Conservation (phyloP, 2,329 filamentous ascomycete genomes). For the Hansfordia pulvinata region DNA sequence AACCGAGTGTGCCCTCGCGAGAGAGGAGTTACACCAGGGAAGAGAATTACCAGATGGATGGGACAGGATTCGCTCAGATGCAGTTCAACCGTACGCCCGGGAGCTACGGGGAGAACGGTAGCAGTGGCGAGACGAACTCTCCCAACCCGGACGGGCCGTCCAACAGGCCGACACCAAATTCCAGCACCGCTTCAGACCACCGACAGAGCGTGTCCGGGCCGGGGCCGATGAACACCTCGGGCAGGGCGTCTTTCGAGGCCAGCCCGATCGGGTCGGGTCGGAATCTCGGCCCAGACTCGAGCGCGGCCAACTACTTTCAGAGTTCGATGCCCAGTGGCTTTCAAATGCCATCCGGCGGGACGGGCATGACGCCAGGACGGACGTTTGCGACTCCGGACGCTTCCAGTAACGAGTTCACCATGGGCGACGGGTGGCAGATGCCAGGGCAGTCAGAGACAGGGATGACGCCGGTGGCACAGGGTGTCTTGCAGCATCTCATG, state of each 20-base stretch:
- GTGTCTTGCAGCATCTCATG: constrained; percentile 42
- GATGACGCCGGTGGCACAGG: constrained; percentile 42
- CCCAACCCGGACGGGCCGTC: constrained; percentile 33
- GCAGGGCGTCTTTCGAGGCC: constrained; percentile 32
- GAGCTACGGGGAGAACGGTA: too few relatives aligned
- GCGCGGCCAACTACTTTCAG: constrained; percentile 23
- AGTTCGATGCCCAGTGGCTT: constrained; percentile 21
- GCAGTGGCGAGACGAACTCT: constrained; percentile 30
- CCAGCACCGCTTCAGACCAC: constrained; percentile 34
- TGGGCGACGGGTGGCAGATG: constrained; percentile 30
- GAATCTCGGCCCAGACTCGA: constrained; percentile 22
- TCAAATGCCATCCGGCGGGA: constrained; percentile 13
- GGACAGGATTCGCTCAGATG: too few relatives aligned
- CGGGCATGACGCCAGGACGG: constrained; percentile 19
- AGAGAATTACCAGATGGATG: too few relatives aligned
- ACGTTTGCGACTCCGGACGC: constrained; percentile 21
- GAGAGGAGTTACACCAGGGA: too few relatives aligned
- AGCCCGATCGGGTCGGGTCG: constrained; percentile 34
- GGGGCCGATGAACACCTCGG: constrained; percentile 22
- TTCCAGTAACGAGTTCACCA: constrained; percentile 23
- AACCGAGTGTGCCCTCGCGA: too few relatives aligned
- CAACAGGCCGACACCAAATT: constrained; percentile 45
- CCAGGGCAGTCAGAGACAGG: constrained; percentile 26
- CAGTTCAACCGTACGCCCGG: too few relatives aligned
- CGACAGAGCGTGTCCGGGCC: constrained; percentile 12